Conservation (phyloP, 441 rosid species). For the Jatropha multifida region DNA sequence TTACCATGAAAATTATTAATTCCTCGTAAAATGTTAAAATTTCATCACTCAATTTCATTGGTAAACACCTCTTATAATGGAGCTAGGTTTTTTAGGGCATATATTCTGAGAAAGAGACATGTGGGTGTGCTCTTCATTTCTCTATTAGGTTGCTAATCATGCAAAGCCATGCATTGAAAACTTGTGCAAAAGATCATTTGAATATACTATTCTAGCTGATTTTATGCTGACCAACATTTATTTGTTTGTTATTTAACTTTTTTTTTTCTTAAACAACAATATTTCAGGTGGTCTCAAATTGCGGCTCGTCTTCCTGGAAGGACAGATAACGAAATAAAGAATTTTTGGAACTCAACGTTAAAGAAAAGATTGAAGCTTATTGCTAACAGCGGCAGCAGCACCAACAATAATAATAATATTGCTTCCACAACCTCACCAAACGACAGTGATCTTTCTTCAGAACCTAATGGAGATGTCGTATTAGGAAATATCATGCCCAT, state of each 20-base stretch:
- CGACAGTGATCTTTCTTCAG: slow-evolving; percentile 44
- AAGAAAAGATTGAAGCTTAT: slow-evolving; percentile 64
- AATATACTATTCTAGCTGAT: neutral
- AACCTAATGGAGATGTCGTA: slow-evolving; percentile 32
- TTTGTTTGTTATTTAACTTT: neutral
- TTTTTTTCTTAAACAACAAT: neutral
- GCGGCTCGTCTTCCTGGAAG: slow-evolving; percentile 94
- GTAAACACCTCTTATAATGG: too few species aligned
- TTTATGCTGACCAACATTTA: neutral
- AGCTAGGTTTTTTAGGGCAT: too few species aligned
- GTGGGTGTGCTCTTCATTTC: neutral
- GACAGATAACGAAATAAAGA: slow-evolving; percentile 92
- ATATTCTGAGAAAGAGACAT: neutral
- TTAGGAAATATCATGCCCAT: slow-evolving; percentile 38
- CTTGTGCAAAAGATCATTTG: neutral
- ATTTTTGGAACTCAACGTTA: slow-evolving; percentile 93
- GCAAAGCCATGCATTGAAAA: slow-evolving; percentile 20
- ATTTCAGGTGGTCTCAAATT: slow-evolving; percentile 90
- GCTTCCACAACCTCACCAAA: slow-evolving; percentile 54
- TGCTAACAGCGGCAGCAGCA: neutral
- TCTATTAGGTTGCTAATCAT: neutral
- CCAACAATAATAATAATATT: slow-evolving; percentile 34
- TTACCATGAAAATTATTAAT: too few species aligned
- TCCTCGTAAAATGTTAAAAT: too few species aligned
- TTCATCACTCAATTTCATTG: too few species aligned